phyloP scores from a whole-genome alignment of 306 rosid species.

The Casuarina glauca region DNA sequence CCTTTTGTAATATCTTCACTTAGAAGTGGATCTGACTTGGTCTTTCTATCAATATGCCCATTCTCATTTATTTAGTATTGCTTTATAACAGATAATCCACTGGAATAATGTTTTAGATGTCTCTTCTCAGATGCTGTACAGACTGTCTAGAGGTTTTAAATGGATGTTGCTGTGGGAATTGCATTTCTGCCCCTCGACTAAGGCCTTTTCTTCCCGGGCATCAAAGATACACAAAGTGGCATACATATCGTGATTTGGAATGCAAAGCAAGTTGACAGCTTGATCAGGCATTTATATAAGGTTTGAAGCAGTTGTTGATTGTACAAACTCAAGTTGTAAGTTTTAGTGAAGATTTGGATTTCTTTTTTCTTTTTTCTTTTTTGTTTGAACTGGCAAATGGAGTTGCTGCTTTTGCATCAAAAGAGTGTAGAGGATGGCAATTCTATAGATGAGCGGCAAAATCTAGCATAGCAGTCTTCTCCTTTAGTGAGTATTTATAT shows the following conservation, averaged over 20 bases:
- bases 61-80: neutral
- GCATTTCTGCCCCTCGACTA: constrained; percentile 79
- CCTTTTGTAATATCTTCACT: too few relatives aligned
- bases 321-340: neutral
- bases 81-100: neutral
- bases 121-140: constrained; percentile 65
- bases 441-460: too few relatives aligned
- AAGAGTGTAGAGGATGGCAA: too few relatives aligned
- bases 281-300: constrained; percentile 23
- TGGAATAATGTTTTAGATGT: constrained; percentile 17
- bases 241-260: constrained; percentile 63
- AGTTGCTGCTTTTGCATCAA: too few relatives aligned
- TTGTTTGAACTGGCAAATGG: too few relatives aligned
- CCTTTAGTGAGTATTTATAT: too few relatives aligned
- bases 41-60: constrained; percentile 3
- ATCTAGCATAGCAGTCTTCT: too few relatives aligned
- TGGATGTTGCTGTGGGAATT: constrained; percentile 77
- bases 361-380: neutral
- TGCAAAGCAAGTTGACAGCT: constrained; percentile 33
- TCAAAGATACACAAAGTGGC: constrained; percentile 82
- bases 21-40: neutral
- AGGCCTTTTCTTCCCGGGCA: constrained; percentile 67
- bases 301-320: neutral
- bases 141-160: constrained; percentile 55
- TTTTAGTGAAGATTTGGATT: neutral